Conservation (phyloP, 2,329 filamentous ascomycete species). For the Alternaria sp. region DNA sequence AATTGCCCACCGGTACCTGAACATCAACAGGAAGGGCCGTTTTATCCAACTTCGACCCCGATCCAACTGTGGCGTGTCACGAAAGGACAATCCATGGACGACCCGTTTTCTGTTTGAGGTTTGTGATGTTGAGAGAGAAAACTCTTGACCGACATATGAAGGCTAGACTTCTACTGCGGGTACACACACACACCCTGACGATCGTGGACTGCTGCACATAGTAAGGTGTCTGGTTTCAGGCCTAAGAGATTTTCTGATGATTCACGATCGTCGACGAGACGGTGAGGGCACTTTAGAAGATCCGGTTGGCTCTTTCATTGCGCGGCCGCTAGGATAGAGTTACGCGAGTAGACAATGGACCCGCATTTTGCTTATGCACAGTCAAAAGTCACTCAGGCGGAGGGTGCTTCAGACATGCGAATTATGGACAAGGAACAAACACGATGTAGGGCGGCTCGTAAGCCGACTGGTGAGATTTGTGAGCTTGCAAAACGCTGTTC, state of each 20-base stretch:
- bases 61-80: constrained; percentile 65
- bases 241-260: constrained; percentile 15
- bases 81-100: constrained; percentile 27
- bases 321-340: constrained; percentile 21
- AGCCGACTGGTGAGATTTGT: constrained; percentile 29
- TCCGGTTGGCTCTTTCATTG: constrained; percentile 30
- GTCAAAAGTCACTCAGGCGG: constrained; percentile 15
- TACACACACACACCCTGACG: constrained; percentile 17
- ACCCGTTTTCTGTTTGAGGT: constrained; percentile 40
- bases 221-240: constrained; percentile 23
- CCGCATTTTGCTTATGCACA: constrained; percentile 22
- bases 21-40: constrained; percentile 66
- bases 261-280: constrained; percentile 24
- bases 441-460: constrained; percentile 20
- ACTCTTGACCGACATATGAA: constrained; percentile 31
- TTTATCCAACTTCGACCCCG: constrained; percentile 67
- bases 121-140: constrained; percentile 6
- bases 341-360: constrained; percentile 28
- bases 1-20: constrained; percentile 43
- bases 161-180: constrained; percentile 22
- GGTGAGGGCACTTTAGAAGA: constrained; percentile 25
- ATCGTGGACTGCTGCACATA: constrained; percentile 28
- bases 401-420: constrained; percentile 25
- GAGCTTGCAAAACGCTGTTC: constrained; percentile 22
- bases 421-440: constrained; percentile 18